These are phyloP conservation scores for Oryza nivara DNA, from an alignment of 176 grass and related monocot species.

Conservation along the genomic window DNA sequence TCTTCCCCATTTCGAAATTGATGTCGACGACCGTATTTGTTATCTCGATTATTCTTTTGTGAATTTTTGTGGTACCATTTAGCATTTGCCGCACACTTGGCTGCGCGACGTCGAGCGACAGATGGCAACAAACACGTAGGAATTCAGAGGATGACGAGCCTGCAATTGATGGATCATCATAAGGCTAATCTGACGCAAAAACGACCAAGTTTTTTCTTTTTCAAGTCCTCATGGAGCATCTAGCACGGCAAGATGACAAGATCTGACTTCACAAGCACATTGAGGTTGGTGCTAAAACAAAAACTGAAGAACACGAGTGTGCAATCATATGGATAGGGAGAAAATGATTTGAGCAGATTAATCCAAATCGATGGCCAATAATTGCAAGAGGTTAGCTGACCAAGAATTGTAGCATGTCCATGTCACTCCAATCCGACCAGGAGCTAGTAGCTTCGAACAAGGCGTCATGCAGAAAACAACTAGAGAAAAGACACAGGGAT, in stretches of 20 bases:
- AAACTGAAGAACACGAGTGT: conserved; percentile 37
- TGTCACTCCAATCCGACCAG: conserved; percentile 34
- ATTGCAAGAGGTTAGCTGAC: conserved; percentile 29
- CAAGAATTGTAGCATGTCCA: conserved; percentile 26
- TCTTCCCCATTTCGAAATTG: conserved; percentile 4
- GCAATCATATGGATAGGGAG: conserved; percentile 37
- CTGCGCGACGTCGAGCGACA: not conserved
- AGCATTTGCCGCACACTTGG: conserved; percentile 43
- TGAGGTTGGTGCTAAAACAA: conserved; percentile 1
- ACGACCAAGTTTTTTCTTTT: not conserved
- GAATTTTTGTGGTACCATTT: not conserved
- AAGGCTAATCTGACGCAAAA: conserved; percentile 5
- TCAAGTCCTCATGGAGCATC: conserved; percentile 4
- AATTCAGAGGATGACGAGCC: conserved; percentile 23
- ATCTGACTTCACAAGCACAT: not conserved
- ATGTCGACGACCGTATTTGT: not conserved
- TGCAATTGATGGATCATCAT: not conserved
- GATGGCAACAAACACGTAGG: conserved; percentile 52
- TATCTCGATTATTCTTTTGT: not conserved
- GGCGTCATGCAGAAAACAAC: conserved; percentile 12
- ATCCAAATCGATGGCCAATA: conserved; percentile 50
- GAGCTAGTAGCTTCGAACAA: conserved; percentile 39
- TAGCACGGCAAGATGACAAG: not conserved
- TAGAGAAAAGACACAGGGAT: conserved; percentile 36
- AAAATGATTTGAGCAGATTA: conserved; percentile 21